phyloP scores from a whole-genome alignment of 164 flowering plant species.

The Magnolia kwangsiensis region DNA sequence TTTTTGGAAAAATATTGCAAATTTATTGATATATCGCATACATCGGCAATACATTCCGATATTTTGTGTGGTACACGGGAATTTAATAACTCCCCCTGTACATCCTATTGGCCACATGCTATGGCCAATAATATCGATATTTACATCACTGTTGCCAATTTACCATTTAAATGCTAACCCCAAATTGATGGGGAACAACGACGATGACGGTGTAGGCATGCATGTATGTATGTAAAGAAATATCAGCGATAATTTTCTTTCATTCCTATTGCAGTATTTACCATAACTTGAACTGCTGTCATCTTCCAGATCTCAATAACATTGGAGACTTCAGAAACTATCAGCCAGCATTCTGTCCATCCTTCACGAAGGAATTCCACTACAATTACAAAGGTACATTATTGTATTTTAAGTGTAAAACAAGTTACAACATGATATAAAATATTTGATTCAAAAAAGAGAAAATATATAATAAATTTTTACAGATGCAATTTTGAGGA shows the following conservation, averaged over 20 bases:
- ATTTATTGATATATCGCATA: too few relatives aligned
- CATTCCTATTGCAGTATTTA: not conserved
- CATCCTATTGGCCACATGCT: too few relatives aligned
- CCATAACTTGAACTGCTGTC: conserved; percentile 5
- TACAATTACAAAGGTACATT: conserved; percentile 76
- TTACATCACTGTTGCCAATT: too few relatives aligned
- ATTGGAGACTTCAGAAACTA: conserved; percentile 80
- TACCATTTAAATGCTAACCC: too few relatives aligned
- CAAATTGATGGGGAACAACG: too few relatives aligned
- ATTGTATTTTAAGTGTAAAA: not conserved
- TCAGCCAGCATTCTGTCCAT: conserved; percentile 67
- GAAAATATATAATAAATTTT: too few relatives aligned
- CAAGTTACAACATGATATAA: not conserved
- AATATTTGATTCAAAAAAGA: too few relatives aligned
- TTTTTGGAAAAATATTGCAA: too few relatives aligned
- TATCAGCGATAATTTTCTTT: not conserved
- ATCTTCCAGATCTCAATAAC: conserved; percentile 70
- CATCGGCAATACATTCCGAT: too few relatives aligned
- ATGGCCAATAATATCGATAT: too few relatives aligned
- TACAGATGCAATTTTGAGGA: not conserved
- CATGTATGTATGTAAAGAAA: not conserved
- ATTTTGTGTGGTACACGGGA: too few relatives aligned
- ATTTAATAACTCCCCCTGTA: too few relatives aligned
- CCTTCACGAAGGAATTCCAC: conserved; percentile 86
- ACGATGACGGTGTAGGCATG: not conserved